These are phyloP conservation scores for Parathielavia appendiculata DNA, from an alignment of 495 filamentous ascomycete species.

Conservation along the genomic window DNA sequence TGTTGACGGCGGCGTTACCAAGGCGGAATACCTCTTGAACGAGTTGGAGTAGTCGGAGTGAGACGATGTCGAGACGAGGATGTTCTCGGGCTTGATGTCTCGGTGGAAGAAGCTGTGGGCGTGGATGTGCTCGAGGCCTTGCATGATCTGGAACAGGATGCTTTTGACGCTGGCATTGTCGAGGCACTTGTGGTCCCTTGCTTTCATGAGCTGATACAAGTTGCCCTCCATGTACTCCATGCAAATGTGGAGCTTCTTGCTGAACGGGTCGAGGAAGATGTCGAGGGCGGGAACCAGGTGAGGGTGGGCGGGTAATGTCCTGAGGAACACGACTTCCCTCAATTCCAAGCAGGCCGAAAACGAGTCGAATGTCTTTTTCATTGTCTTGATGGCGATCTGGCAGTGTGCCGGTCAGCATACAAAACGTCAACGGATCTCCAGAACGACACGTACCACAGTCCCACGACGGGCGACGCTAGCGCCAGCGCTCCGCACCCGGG, in stretches of 20 bases:
- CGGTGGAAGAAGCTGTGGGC: constrained; percentile 97
- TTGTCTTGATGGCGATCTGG: constrained; percentile 97
- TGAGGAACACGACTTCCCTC: constrained; percentile 92
- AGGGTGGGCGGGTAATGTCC: constrained; percentile 76
- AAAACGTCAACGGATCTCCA: background rate
- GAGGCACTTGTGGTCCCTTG: constrained; percentile 86
- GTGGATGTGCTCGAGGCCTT: constrained; percentile 94
- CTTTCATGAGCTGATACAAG: constrained; percentile 98
- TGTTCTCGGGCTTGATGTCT: constrained; percentile 99
- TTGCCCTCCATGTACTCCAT: constrained; percentile 99
- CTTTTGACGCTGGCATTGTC: constrained; percentile 93
- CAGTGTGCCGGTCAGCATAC: constrained; percentile 11
- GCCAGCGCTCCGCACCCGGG: constrained; percentile 83
- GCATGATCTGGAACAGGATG: constrained; percentile 94
- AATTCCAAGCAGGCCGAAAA: constrained; percentile 85
- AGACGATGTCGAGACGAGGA: constrained; percentile 89
- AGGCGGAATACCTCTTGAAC: constrained; percentile 84
- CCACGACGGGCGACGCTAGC: constrained; percentile 83
- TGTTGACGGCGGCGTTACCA: constrained; percentile 91
- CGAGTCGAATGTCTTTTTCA: constrained; percentile 99
- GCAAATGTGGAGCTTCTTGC: constrained; percentile 90
- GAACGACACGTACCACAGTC: constrained; percentile 67
- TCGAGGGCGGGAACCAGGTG: constrained; percentile 96
- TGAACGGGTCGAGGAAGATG: constrained; percentile 96
- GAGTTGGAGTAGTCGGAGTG: constrained; percentile 69